Conservation (phyloP, 345 rosid genomes). For the Physaria fendleri region DNA sequence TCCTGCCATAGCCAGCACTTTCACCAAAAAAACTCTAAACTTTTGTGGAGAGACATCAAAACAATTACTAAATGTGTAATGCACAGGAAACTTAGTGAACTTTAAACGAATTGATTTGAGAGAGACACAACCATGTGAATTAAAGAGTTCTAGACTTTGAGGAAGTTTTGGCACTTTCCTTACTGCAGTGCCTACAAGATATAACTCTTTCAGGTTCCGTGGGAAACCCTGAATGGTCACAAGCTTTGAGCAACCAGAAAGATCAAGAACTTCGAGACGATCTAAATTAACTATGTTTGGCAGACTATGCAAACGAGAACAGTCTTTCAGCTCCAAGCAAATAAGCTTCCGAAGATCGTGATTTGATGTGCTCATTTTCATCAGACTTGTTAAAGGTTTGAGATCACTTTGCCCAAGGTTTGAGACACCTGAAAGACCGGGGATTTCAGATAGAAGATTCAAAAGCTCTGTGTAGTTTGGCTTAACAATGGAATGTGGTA, state of each 20-base stretch:
- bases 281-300: neutral
- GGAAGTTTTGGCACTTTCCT: conserved; percentile 22
- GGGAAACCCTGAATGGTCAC: neutral
- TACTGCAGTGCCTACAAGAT: neutral
- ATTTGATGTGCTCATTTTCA: neutral
- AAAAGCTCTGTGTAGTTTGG: neutral
- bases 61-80: conserved; percentile 15
- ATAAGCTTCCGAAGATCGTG: neutral
- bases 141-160: neutral
- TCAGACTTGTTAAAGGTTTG: neutral
- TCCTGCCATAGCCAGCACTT: neutral
- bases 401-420: neutral
- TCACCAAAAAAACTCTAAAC: neutral
- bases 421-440: neutral
- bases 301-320: neutral
- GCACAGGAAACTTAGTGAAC: neutral
- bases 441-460: neutral
- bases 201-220: neutral
- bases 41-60: neutral
- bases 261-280: neutral
- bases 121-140: neutral
- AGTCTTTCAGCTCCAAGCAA: neutral
- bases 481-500: neutral
- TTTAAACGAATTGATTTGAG: neutral
- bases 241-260: neutral